These are phyloP conservation scores for Lyophyllum atratum DNA, from an alignment of 768 basidiomycete species.

Conservation along the genomic window DNA sequence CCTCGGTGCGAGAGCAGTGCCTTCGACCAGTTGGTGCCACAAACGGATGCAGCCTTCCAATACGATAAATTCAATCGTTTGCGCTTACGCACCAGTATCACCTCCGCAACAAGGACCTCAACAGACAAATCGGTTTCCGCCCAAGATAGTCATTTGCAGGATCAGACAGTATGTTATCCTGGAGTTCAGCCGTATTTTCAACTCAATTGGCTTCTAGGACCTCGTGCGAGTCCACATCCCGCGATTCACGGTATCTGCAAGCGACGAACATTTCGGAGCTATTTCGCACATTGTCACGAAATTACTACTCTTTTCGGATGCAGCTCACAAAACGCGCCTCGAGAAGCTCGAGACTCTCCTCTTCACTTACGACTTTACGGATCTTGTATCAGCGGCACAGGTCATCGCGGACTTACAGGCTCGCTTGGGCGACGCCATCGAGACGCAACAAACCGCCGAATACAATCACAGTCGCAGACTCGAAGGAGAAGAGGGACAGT, in stretches of 20 bases:
- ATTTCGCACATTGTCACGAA: conserved; percentile 88
- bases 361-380: conserved; percentile 87
- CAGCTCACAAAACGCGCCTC: conserved; percentile 74
- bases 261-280: conserved; percentile 77
- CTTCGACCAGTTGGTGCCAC: conserved; percentile 89
- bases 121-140: conserved; percentile 37
- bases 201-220: conserved; percentile 52
- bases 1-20: conserved; percentile 76
- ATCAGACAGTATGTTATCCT: conserved; percentile 55
- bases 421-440: conserved; percentile 65
- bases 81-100: conserved; percentile 73
- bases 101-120: conserved; percentile 43
- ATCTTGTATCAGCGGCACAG: conserved; percentile 66
- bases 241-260: conserved; percentile 84
- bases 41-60: conserved; percentile 81
- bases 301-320: conserved; percentile 88
- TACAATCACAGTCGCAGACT: conserved; percentile 37
- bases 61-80: conserved; percentile 96
- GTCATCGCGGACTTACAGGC: conserved; percentile 75
- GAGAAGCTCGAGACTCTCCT: conserved; percentile 81
- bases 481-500: conserved; percentile 44
- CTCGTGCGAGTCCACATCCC: conserved; percentile 81
- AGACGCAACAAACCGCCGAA: conserved; percentile 46
- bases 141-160: conserved; percentile 52
- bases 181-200: not conserved